phyloP scores from a whole-genome alignment of 1,284 basidiomycete genomes.

The Volvariella volvacea region DNA sequence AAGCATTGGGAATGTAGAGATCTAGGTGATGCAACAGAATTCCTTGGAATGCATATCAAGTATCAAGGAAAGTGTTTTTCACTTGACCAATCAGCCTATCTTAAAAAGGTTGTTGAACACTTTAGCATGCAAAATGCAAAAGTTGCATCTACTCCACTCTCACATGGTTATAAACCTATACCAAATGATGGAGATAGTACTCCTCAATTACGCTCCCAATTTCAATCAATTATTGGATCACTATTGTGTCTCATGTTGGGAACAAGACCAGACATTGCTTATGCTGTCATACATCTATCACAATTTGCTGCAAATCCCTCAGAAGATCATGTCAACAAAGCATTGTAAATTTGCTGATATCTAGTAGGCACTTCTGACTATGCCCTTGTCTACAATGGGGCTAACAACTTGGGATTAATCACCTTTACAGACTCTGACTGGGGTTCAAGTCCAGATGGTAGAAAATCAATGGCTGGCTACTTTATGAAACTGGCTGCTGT shows the following conservation, averaged over 20 bases:
- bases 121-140: constrained; percentile 24
- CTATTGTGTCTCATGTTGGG: constrained; percentile 3
- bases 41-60: constrained; percentile 29
- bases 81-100: constrained; percentile 28
- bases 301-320: constrained; percentile 4
- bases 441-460: constrained; percentile 12
- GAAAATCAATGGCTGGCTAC: constrained; percentile 16
- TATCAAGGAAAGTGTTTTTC: constrained; percentile 15
- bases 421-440: constrained; percentile 22
- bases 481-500: constrained; percentile 14
- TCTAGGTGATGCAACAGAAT: constrained; percentile 21
- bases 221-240: constrained; percentile 4
- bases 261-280: constrained; percentile 3
- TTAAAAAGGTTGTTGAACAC: constrained; percentile 23
- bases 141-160: constrained; percentile 26
- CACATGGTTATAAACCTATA: constrained; percentile 13
- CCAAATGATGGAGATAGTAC: neutral
- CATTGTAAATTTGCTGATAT: constrained; percentile 3
- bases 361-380: constrained; percentile 12
- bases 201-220: neutral
- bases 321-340: constrained; percentile 1
- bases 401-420: constrained; percentile 5
- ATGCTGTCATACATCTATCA: constrained; percentile 4
- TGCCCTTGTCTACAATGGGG: constrained; percentile 15
- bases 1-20: constrained; percentile 27